Evolutionary conservation across 2,329 filamentous ascomycete species (phyloP).

Genomic region (Aspergillus jensenii): DNA sequence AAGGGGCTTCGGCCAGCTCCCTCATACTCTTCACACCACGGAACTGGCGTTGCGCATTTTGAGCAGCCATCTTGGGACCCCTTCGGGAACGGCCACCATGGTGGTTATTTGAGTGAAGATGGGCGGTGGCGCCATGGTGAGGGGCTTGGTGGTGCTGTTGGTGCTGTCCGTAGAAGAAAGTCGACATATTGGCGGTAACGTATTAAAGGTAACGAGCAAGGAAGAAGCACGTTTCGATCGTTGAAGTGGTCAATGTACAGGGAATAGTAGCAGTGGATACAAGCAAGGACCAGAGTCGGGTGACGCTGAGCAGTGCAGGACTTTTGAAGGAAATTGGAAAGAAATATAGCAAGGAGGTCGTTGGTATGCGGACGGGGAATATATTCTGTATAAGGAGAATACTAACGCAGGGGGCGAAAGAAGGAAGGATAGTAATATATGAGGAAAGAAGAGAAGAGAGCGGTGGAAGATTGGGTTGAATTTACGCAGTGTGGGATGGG

Average conservation of each 20-base stretch:
- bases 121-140: conserved; percentile 53
- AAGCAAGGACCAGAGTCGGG: conserved; percentile 23
- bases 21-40: conserved; percentile 83
- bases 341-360: conserved; percentile 22
- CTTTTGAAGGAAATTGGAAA: conserved; percentile 20
- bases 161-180: conserved; percentile 49
- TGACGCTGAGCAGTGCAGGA: conserved; percentile 3
- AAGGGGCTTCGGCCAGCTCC: conserved; percentile 76
- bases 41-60: conserved; percentile 84
- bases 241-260: conserved; percentile 20
- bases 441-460: conserved; percentile 19
- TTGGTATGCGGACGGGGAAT: conserved; percentile 16
- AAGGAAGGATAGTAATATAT: conserved; percentile 9
- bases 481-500: conserved; percentile 25
- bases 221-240: conserved; percentile 18
- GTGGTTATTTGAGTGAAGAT: conserved; percentile 67
- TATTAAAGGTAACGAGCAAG: conserved; percentile 10
- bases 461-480: conserved; percentile 16
- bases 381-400: conserved; percentile 18
- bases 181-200: conserved; percentile 42
- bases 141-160: conserved; percentile 47
- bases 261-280: conserved; percentile 19
- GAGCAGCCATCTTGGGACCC: conserved; percentile 75
- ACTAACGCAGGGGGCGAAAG: conserved; percentile 16
- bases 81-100: conserved; percentile 83